phyloP scores from a whole-genome alignment of 768 basidiomycete species.

The Boletus rubescentipes region DNA sequence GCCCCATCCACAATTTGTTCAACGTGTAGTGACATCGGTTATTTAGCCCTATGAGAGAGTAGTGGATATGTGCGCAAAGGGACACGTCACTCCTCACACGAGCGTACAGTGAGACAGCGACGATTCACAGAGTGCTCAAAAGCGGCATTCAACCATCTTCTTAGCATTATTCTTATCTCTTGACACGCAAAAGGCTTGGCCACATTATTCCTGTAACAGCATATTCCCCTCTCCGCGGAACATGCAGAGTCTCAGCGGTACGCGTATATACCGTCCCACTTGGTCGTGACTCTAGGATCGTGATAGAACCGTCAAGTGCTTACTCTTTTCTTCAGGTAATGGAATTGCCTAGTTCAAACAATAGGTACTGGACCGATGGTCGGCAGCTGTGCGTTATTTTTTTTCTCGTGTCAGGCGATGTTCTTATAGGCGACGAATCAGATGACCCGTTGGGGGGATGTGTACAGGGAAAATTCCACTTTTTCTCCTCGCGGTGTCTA shows the following conservation, averaged over 20 bases:
- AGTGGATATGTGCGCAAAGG: background rate
- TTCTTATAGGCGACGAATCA: constrained; percentile 6
- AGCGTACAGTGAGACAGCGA: background rate
- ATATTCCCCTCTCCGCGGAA: background rate
- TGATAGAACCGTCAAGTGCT: background rate
- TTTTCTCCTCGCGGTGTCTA: constrained; percentile 19
- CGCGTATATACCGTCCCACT: background rate
- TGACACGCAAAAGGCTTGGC: constrained; percentile 4
- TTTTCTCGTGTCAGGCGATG: constrained; percentile 6
- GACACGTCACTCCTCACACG: background rate
- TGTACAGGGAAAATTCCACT: constrained; percentile 9
- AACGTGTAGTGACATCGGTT: no score
- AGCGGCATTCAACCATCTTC: background rate
- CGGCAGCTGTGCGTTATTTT: constrained; percentile 4
- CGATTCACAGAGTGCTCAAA: background rate
- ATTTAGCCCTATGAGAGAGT: background rate
- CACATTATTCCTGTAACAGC: background rate
- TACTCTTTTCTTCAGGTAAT: background rate
- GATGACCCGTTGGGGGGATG: constrained; percentile 1
- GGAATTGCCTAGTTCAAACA: background rate
- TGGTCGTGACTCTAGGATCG: no score
- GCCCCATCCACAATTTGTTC: no score
- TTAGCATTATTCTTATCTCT: constrained; percentile 6
- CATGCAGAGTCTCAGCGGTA: background rate
- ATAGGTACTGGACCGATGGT: constrained; percentile 7